Conservation (phyloP, 345 rosid species). For the Aquilaria yunnanensis region DNA sequence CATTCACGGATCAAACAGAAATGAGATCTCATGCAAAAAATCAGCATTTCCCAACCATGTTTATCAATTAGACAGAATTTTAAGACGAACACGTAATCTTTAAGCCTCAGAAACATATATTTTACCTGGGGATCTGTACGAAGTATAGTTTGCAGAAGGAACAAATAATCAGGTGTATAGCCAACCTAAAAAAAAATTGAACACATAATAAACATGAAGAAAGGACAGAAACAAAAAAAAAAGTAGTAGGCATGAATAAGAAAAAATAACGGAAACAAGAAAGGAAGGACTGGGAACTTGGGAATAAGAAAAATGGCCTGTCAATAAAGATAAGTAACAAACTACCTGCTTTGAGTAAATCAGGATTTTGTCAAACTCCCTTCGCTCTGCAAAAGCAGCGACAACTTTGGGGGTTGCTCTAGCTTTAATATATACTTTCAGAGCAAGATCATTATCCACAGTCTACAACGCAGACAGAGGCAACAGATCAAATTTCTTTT, state of each 20-base stretch:
- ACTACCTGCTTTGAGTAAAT: slow-evolving; percentile 91
- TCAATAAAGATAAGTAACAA: slow-evolving; percentile 1
- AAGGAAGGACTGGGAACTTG: no score
- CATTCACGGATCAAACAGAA: background rate
- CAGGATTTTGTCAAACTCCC: slow-evolving; percentile 95
- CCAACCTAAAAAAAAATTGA: slow-evolving; percentile 57
- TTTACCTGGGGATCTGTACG: slow-evolving; percentile 96
- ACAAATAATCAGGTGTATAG: slow-evolving; percentile 93
- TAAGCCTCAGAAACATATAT: background rate
- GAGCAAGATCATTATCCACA: slow-evolving; percentile 96
- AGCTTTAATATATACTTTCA: slow-evolving; percentile 94
- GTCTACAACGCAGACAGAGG: slow-evolving; percentile 47
- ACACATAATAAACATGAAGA: slow-evolving; percentile 5
- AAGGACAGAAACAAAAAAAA: slow-evolving; percentile 1
- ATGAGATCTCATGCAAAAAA: background rate
- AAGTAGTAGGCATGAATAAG: background rate
- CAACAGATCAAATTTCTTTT: background rate
- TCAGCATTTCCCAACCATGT: background rate
- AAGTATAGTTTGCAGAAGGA: slow-evolving; percentile 97
- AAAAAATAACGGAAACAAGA: background rate
- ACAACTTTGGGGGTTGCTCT: slow-evolving; percentile 97
- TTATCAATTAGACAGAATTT: slow-evolving; percentile 7
- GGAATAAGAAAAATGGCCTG: no score
- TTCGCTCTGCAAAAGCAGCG: slow-evolving; percentile 97
- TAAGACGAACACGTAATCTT: slow-evolving; percentile 7